Evolutionary conservation across 352 stramenopile genomes (phyloP).

Genomic region (Globisporangium cystogenes): DNA sequence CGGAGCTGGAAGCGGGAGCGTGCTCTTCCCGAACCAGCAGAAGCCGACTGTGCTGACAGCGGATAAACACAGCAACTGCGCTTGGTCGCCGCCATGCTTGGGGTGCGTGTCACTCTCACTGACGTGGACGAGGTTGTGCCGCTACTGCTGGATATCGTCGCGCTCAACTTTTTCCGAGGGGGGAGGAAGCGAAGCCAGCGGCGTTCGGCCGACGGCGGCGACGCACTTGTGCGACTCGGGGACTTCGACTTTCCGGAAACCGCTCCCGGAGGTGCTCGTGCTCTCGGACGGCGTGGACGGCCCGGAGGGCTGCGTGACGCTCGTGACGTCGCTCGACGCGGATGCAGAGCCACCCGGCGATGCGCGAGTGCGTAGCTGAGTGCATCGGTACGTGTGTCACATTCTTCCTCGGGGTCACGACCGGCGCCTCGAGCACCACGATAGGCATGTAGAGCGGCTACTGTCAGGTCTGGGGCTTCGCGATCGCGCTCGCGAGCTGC

Average conservation of each 20-base stretch:
- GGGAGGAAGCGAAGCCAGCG: background rate
- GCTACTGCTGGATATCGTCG: conserved; percentile 73
- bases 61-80: too few relatives aligned
- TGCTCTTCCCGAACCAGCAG: too few relatives aligned
- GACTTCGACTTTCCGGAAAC: conserved; percentile 20
- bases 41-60: too few relatives aligned
- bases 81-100: conserved; percentile 53
- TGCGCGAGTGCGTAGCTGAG: too few relatives aligned
- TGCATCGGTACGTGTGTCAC: too few relatives aligned
- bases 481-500: too few relatives aligned
- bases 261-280: conserved; percentile 53
- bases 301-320: conserved; percentile 56
- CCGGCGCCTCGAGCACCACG: too few relatives aligned
- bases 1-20: too few relatives aligned
- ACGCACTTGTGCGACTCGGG: conserved; percentile 59
- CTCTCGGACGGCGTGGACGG: conserved; percentile 82
- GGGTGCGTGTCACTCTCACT: conserved; percentile 53
- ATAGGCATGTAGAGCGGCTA: too few relatives aligned
- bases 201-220: conserved; percentile 17
- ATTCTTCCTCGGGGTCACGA: too few relatives aligned
- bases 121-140: conserved; percentile 74
- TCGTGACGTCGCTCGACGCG: conserved; percentile 48
- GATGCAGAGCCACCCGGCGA: too few relatives aligned
- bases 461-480: too few relatives aligned
- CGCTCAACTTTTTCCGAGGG: conserved; percentile 43